Evolutionary conservation across 345 rosid genomes (phyloP), one percentile per base, ranked within the genome.

Genomic region (Boechera stricta): DNA sequence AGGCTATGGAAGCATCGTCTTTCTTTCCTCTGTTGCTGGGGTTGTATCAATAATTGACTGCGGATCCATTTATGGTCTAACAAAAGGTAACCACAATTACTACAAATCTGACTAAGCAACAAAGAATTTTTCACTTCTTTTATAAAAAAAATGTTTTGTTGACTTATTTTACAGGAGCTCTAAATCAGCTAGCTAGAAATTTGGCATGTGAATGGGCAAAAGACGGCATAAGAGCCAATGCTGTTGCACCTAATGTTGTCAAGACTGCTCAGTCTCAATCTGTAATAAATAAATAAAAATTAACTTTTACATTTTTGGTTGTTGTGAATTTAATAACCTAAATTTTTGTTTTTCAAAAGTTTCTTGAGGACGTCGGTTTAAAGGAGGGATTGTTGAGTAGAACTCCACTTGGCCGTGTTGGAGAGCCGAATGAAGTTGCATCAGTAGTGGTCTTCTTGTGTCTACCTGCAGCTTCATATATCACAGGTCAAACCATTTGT

Each of bases 131-230:
- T 33, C 29, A 28, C 29, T 28, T 28, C 2, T 28, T 28, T 28
- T 28, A 21, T 21, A 1, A 21, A 33, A 31, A 6, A 7, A 2
- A 16, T 45, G 29, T 64, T 53, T 60, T 65, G 65, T 70, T 72
- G 71, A 67, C 59, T 61, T 61, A 36, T 6, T 70, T 58, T 18
- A 13, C 70, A 85, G 91, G 87, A 51, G 91, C 92, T 4, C 55
- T 84, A 49, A 84, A 81, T 48, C 91, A 84, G 64, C 75, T 88
- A 24, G 55, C 89, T 3, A 88, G 69, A 69, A 82, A 84, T 48
- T 77, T 87, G 79, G 89, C 94, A 47, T 91, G 92, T 41, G 94
- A 89, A 68, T 87, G 97, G 89, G 92, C 90, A 10, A 85, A 72
- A 15, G 91, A 89, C 75, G 82, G 77, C 11, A 89, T 89, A 76